A percentile compares a stretch with the other conserved stretches of the same genome.
Evolutionary conservation across 345 rosid species (phyloP).

Genomic region (Arabis hirsuta): DNA sequence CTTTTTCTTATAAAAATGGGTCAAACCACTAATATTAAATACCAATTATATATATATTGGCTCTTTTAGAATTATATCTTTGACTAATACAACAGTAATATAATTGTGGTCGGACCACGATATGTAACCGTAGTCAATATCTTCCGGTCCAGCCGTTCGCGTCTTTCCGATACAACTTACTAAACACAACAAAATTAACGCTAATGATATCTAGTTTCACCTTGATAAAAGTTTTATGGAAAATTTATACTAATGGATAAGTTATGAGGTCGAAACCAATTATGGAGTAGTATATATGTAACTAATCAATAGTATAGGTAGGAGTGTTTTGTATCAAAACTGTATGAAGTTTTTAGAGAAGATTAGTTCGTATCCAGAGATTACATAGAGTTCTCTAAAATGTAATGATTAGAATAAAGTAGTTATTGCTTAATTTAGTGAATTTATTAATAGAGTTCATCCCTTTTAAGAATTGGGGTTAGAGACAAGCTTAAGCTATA

Average conservation of each 20-base stretch:
- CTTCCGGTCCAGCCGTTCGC: background rate
- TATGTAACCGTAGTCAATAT: constrained; percentile 6
- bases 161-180: constrained; percentile 4
- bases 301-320: constrained; percentile 1
- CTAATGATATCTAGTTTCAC: background rate
- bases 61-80: constrained; percentile 31
- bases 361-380: constrained; percentile 4
- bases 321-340: constrained; percentile 18
- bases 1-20: constrained; percentile 23
- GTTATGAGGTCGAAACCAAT: constrained; percentile 7
- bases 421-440: background rate
- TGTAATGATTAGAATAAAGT: constrained; percentile 38
- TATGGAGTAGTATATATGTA: background rate
- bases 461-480: constrained; percentile 30
- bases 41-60: constrained; percentile 8
- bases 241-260: background rate
- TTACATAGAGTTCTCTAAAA: constrained; percentile 25
- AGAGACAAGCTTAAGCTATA: constrained; percentile 36
- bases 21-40: constrained; percentile 35
- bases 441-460: constrained; percentile 26
- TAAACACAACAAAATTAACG: constrained; percentile 11
- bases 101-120: constrained; percentile 29
- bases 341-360: background rate
- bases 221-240: background rate
- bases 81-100: constrained; percentile 32